phyloP scores from a whole-genome alignment of 2,329 filamentous ascomycete species.

The Penicillium sp. region DNA sequence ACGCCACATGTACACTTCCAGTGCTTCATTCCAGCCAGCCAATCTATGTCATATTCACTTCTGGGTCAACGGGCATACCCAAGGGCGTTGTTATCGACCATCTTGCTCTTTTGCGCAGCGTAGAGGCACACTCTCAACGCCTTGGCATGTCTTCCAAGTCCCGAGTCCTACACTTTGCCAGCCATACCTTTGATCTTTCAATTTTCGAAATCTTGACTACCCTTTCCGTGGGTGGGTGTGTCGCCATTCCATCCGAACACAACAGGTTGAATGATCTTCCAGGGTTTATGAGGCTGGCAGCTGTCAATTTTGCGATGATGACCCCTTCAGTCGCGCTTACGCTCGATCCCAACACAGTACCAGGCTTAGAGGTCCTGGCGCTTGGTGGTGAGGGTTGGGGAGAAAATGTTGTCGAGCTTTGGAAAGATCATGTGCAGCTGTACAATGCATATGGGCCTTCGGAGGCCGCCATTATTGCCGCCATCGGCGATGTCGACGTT shows the following conservation, averaged over 20 bases:
- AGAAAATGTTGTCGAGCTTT: neutral
- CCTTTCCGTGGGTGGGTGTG: neutral
- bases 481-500: neutral
- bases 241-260: conserved; percentile 1
- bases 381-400: neutral
- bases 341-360: neutral
- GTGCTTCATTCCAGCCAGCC: neutral
- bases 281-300: neutral
- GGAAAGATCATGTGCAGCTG: neutral
- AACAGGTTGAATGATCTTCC: neutral
- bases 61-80: neutral
- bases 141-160: too few relatives aligned
- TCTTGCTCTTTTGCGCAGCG: too few relatives aligned
- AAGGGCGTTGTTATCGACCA: neutral
- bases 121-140: too few relatives aligned
- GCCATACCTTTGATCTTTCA: neutral
- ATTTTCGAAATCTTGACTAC: neutral
- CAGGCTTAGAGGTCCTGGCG: neutral
- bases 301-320: neutral
- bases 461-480: neutral
- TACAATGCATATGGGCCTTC: neutral
- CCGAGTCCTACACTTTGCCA: neutral
- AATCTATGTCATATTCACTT: conserved; percentile 23
- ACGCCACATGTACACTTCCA: neutral
- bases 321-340: conserved; percentile 1